Percentiles rank a stretch among this genome's conserved stretches.
These are phyloP conservation scores for Salix arbutifolia DNA, from an alignment of 345 rosid species.

Conservation along the genomic window DNA sequence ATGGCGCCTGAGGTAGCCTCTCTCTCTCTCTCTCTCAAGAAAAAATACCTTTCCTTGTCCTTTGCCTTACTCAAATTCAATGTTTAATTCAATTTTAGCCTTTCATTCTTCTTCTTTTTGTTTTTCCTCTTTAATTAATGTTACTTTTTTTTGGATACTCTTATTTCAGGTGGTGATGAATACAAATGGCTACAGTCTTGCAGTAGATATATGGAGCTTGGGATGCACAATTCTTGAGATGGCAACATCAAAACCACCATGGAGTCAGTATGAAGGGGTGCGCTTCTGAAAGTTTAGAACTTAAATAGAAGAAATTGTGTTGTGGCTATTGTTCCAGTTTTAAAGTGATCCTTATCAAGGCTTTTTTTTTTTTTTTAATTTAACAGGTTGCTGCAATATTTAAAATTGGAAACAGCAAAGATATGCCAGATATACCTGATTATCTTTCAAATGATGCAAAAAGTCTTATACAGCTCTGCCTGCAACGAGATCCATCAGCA, in stretches of 20 bases:
- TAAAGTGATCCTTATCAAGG: neutral
- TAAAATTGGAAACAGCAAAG: conserved; percentile 95
- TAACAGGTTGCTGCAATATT: conserved; percentile 94
- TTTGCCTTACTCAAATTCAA: neutral
- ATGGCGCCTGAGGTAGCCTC: conserved; percentile 95
- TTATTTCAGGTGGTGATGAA: conserved; percentile 80
- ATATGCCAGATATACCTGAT: conserved; percentile 85
- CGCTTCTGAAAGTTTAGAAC: conserved; percentile 15
- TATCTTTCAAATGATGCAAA: conserved; percentile 85
- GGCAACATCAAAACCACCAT: conserved; percentile 95
- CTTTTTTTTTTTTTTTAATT: conserved; percentile 21
- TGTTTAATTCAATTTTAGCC: neutral
- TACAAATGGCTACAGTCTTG: conserved; percentile 72
- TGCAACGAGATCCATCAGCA: conserved; percentile 77
- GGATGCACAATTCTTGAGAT: conserved; percentile 98
- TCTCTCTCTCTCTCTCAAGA: neutral
- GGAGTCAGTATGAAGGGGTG: conserved; percentile 98
- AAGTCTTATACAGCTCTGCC: conserved; percentile 65
- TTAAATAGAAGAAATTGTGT: neutral
- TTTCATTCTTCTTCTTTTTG: neutral
- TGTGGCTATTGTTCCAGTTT: neutral
- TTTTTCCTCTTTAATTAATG: neutral
- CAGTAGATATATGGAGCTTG: conserved; percentile 96
- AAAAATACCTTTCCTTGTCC: neutral
- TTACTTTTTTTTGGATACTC: neutral